Evolutionary conservation across 139 green algal species (phyloP), one percentile per base, ranked within the genome.

Genomic region (Picochlorum sp.): DNA sequence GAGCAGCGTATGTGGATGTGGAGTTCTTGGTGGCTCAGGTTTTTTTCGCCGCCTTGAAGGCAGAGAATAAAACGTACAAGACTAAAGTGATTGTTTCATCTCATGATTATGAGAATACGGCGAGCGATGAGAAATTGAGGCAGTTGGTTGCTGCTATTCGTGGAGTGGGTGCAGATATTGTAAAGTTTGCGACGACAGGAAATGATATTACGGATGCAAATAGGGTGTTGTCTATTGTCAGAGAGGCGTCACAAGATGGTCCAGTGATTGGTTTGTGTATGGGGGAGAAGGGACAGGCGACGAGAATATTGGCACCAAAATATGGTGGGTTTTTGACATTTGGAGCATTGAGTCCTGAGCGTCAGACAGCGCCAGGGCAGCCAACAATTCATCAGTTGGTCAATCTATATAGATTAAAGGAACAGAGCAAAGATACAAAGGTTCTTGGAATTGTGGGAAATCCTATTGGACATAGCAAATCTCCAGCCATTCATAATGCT

Each of bases 311-410:
- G 56, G 90, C 93, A 0, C 79, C 87, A 45, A 98, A 98, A 76
- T 97, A 87, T 70, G 92, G 94, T 20, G 88, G 82, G 32, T 88
- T 83, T 69, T 79, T 98, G 10, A 98, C 93, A 1, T 98, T 98
- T 84, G 93, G 86, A 0, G 81, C 87, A 1, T 75, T 98, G 38
- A 70, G 62, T n/a, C 73, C 78, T 7, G 88, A 78, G 68, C 55
- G 64, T 23, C 54, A 67, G 20, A 77, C 68, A 16, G 60, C 67
- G 8, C 50, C 66, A 26, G 78, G 78, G 15, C 72, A 85, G 61
- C 74, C 80, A 7, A 74, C 66, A 26, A 50, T 90, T 24, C 24
- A 49, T 21, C 47, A 78, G 32, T 69, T 90, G 38, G 69, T 57
- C 49, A 63, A 79, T 49, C 77, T 86, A 61, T 94, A 90, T 77